Base-by-base conservation (phyloP, 768 basidiomycete genomes). In the Kwoniella botswanensis region DNA sequence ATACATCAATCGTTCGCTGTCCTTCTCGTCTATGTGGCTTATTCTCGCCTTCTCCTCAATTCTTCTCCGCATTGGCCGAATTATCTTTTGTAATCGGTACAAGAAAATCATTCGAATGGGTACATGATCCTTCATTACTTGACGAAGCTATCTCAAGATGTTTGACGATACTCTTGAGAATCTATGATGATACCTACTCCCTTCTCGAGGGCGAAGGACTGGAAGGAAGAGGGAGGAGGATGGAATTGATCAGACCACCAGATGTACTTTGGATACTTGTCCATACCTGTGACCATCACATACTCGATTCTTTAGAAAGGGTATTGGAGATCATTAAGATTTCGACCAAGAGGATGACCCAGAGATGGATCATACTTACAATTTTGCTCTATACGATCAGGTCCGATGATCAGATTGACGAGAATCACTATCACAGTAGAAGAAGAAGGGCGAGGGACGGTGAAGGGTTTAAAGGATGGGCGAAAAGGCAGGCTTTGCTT, bases 71-170 rank as follows among this genome's bases (percentile, higher is more conserved):
- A 13, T n/a, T 22, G 11, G 24, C n/a, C 18, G 54, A 55, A 4
- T 18, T 22, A 55, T 55, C 54, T 12, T 12, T 11, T 2, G n/a
- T 55, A 12, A 55, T 4, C 21, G 54, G 54, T 12, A 55, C 18
- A 4, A 55, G 24, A 55, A 55, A 22, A 22, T n/a, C 54, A n/a
- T 24, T 18, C 11, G 54, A 55, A 12, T 55, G 54, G 54, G n/a
- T 55, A 55, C 54, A 55, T 55, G 21, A 55, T 55, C n/a, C 54
- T 55, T 21, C 3, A 12, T 22, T 55, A 18, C 11, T 55, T 11
- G 54, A 55, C 21, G 24, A n/a, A 55, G 54, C 54, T 11, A 55
- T 55, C n/a, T n/a, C 54, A 21, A 55, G 24, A 55, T 55, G 54
- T n/a, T 18, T 55, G 12, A 55, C 17, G 10, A n/a, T 55, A 12